Conservation (phyloP, 208 protist genomes). For the Perkinsela sp. region DNA sequence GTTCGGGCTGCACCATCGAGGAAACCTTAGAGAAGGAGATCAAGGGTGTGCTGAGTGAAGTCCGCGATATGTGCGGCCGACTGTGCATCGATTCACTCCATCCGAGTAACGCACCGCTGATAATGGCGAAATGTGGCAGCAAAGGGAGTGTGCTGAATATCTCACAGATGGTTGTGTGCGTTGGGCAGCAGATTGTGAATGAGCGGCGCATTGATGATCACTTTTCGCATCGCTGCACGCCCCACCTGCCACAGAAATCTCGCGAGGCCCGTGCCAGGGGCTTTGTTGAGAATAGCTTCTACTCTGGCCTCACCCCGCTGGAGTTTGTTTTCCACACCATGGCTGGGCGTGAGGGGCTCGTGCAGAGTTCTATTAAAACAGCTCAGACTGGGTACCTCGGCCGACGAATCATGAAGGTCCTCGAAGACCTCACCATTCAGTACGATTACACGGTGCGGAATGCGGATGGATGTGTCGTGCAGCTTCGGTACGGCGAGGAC, state of each 20-base stretch:
- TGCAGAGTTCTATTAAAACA: constrained; percentile 98
- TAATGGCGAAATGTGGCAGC: constrained; percentile 92
- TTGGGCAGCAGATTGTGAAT: constrained; percentile 94
- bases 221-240: constrained; percentile 86
- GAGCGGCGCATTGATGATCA: constrained; percentile 88
- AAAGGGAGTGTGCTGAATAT: constrained; percentile 97
- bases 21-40: constrained; percentile 77
- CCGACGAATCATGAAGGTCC: constrained; percentile 88
- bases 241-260: constrained; percentile 78
- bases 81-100: constrained; percentile 78
- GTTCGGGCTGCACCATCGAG: constrained; percentile 74
- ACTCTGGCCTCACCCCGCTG: constrained; percentile 78
- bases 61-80: constrained; percentile 84
- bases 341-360: constrained; percentile 84
- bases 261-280: constrained; percentile 71
- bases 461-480: constrained; percentile 63
- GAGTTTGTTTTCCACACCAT: constrained; percentile 99
- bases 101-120: constrained; percentile 81
- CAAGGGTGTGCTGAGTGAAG: constrained; percentile 77
- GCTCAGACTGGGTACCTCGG: constrained; percentile 99
- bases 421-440: constrained; percentile 87
- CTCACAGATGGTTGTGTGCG: constrained; percentile 95
- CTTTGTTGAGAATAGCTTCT: constrained; percentile 95
- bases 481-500: constrained; percentile 95
- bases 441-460: constrained; percentile 96